Conservation (phyloP, 805 yeast species). For the Tetrapisispora fleetii region DNA sequence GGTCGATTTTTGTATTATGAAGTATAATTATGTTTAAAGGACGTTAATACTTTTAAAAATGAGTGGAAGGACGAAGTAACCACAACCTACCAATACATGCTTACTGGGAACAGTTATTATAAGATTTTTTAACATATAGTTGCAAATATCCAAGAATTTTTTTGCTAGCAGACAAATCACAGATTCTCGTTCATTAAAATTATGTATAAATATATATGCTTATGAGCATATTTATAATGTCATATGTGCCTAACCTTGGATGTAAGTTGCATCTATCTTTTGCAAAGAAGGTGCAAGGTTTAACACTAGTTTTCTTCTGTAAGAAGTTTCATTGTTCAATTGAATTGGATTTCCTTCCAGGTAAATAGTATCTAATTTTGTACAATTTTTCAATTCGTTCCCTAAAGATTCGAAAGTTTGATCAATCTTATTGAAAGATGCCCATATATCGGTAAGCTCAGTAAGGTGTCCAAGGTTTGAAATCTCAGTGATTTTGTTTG, state of each 20-base stretch:
- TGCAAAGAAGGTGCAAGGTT: slow-evolving; percentile 51
- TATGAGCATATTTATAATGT: background rate
- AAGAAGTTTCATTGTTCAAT: slow-evolving; percentile 58
- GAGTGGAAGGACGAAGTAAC: too few relatives aligned
- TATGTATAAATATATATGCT: background rate
- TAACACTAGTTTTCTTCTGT: slow-evolving; percentile 72
- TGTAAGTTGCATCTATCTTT: slow-evolving; percentile 88
- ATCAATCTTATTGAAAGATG: slow-evolving; percentile 63
- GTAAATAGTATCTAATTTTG: slow-evolving; percentile 75
- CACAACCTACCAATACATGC: too few relatives aligned
- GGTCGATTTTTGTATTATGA: slow-evolving; percentile 37
- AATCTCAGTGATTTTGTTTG: slow-evolving; percentile 54
- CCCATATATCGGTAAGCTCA: slow-evolving; percentile 88
- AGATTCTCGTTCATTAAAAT: too few relatives aligned
- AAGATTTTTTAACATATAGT: too few relatives aligned
- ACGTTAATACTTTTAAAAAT: too few relatives aligned
- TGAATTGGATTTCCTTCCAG: slow-evolving; percentile 92
- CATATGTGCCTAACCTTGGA: slow-evolving; percentile 23
- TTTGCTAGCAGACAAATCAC: background rate
- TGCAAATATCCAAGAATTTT: too few relatives aligned
- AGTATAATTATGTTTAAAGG: too few relatives aligned
- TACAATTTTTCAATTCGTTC: slow-evolving; percentile 50
- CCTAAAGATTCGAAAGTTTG: slow-evolving; percentile 58
- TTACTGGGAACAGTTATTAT: too few relatives aligned
- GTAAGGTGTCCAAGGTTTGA: slow-evolving; percentile 55